A percentile compares a stretch with the other conserved stretches of the same genome.
phyloP scores from a whole-genome alignment of 1,139 yeast species.

The Spathaspora sp. region DNA sequence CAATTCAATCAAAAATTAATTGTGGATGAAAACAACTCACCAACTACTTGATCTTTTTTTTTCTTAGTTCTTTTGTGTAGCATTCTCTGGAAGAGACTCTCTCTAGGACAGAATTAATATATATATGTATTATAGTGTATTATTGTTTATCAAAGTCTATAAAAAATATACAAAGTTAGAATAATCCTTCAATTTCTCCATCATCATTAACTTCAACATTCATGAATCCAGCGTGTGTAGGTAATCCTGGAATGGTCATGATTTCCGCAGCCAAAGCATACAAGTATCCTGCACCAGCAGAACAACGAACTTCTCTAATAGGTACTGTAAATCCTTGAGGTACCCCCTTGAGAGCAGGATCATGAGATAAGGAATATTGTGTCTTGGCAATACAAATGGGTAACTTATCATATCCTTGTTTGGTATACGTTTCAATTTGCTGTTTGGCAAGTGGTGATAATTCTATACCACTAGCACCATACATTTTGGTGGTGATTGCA shows the following conservation, averaged over 20 bases:
- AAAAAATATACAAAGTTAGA: conserved; percentile 28
- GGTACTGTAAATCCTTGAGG: conserved; percentile 80
- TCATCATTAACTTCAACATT: conserved; percentile 77
- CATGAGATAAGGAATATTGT: conserved; percentile 79
- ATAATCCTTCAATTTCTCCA: conserved; percentile 78
- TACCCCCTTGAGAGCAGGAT: conserved; percentile 78
- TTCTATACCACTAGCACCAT: conserved; percentile 71
- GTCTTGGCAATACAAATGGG: conserved; percentile 86
- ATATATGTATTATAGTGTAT: conserved; percentile 6
- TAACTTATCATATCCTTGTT: conserved; percentile 70
- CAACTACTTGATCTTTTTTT: not conserved
- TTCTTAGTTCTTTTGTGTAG: not conserved
- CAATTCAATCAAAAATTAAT: conserved; percentile 1
- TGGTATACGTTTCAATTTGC: conserved; percentile 64
- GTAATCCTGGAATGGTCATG: conserved; percentile 81
- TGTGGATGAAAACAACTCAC: conserved; percentile 8
- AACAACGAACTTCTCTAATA: conserved; percentile 75
- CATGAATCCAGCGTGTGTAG: conserved; percentile 83
- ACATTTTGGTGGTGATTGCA: conserved; percentile 70
- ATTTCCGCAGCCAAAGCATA: conserved; percentile 83
- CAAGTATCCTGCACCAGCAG: conserved; percentile 81
- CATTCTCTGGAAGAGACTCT: conserved; percentile 5
- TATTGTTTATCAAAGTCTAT: not conserved
- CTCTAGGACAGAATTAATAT: conserved; percentile 5
- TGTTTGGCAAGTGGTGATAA: conserved; percentile 64